Evolutionary conservation across 768 basidiomycete genomes (phyloP).

Genomic region (Lentinus tigrinus): DNA sequence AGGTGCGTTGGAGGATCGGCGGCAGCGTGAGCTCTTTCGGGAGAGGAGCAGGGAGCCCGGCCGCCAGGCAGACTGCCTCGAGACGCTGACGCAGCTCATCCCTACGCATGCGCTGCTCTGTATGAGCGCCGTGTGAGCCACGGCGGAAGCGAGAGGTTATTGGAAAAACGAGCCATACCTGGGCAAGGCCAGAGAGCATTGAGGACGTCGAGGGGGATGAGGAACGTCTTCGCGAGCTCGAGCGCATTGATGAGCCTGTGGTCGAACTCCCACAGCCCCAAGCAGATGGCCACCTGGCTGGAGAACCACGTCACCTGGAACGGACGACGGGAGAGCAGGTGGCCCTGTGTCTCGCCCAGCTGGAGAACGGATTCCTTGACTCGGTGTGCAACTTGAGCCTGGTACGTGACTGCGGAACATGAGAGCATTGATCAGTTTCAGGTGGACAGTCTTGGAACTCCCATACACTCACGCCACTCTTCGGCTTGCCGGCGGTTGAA

Average conservation of each 20-base stretch:
- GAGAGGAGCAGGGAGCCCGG: slow-evolving; percentile 24
- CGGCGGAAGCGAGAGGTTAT: background rate
- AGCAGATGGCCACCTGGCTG: slow-evolving; percentile 37
- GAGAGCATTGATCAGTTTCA: background rate
- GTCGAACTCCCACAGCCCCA: slow-evolving; percentile 67
- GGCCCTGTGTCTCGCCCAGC: slow-evolving; percentile 47
- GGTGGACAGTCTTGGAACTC: background rate
- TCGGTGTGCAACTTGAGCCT: slow-evolving; percentile 62
- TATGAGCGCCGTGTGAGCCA: background rate
- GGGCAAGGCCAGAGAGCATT: slow-evolving; percentile 68
- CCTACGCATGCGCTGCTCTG: slow-evolving; percentile 24
- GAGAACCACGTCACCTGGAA: slow-evolving; percentile 63
- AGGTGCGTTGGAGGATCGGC: slow-evolving; percentile 13
- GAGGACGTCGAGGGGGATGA: slow-evolving; percentile 63
- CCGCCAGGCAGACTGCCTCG: slow-evolving; percentile 23
- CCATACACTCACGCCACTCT: slow-evolving; percentile 69
- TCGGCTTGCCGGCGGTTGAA: slow-evolving; percentile 72
- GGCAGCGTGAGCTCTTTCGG: slow-evolving; percentile 20
- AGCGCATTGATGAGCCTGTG: slow-evolving; percentile 55
- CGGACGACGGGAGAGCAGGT: slow-evolving; percentile 64
- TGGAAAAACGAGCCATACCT: slow-evolving; percentile 31
- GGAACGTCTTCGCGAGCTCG: slow-evolving; percentile 63
- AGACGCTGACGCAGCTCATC: slow-evolving; percentile 26
- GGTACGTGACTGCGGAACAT: slow-evolving; percentile 55
- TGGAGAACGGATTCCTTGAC: slow-evolving; percentile 55